Evolutionary conservation across 1,284 basidiomycete genomes (phyloP), one percentile per base, ranked within the genome.

Genomic region (Pisolithus thermaeus): DNA sequence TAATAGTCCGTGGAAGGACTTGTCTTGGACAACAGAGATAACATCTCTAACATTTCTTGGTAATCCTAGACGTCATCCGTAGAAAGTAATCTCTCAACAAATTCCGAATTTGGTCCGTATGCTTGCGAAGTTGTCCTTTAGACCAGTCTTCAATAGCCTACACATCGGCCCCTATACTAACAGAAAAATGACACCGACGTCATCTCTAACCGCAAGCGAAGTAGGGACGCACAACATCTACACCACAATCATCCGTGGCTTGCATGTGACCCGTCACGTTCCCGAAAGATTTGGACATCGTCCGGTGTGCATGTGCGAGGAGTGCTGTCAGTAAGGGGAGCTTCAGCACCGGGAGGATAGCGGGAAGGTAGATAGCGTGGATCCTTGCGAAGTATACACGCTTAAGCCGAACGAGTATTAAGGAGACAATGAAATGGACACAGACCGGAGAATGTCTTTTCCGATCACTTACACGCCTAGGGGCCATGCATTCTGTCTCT

Each of bases 281-380:
- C 2, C 94, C 94, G 0, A 85, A 65, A 0, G 85, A 89, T 65
- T 97, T 97, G 12, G 87, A 90, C 94, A 97, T 97, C 67, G 93
- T 96, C 94, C 93, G 97, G 67, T 97, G 94, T 0, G 90, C 87
- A 62, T 97, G 93, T 0, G 87, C 77, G 7, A 97, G 73, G 3
- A 97, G 72, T 20, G 76, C 77, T 41, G 73, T 72, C 0, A 91
- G 82, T 3, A 90, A 75, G 0, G 84, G 81, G 0, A 94, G 72
- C 12, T 74, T 78, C 22, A 92, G 80, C 0, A 91, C 92, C 47
- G 85, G 73, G 2, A 97, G 77, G 55, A 97, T 84, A 0, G 92
- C 91, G 0, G 94, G 94, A 64, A 94, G 85, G 68, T 96, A 95
- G 35, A 96, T 75, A 0, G 92, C 87, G 66, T 97, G 94, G 69